These are phyloP conservation scores for Penicillium malachiteum DNA, from an alignment of 495 filamentous ascomycete genomes.

Conservation along the genomic window DNA sequence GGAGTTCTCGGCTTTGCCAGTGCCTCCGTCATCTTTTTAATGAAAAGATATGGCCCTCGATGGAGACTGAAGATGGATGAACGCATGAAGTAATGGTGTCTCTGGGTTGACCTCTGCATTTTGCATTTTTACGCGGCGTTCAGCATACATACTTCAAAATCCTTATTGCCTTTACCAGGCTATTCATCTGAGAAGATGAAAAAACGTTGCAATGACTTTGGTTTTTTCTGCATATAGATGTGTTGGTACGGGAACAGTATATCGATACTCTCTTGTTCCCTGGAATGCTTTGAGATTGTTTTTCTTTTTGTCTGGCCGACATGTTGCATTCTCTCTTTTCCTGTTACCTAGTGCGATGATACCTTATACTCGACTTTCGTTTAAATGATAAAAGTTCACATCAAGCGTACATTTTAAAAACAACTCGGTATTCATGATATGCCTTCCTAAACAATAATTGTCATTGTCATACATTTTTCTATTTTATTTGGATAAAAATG, in stretches of 20 bases:
- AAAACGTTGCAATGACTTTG: no score
- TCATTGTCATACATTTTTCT: no score
- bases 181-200: not conserved
- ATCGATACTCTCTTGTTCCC: not conserved
- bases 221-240: not conserved
- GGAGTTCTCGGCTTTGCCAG: constrained; percentile 59
- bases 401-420: not conserved
- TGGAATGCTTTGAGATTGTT: not conserved
- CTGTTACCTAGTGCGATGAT: not conserved
- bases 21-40: constrained; percentile 59
- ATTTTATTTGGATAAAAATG: no score
- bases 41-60: constrained; percentile 61
- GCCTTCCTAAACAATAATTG: no score
- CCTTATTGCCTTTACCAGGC: not conserved
- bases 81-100: not conserved
- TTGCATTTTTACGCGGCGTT: not conserved
- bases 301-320: not conserved
- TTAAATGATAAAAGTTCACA: not conserved
- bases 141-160: not conserved
- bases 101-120: not conserved
- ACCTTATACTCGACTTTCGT: not conserved
- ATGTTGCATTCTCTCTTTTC: not conserved
- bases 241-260: not conserved
- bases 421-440: no score
- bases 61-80: constrained; percentile 72